These are phyloP conservation scores for Coniferiporia sulphurascens DNA, from an alignment of 1,284 basidiomycete genomes.

Conservation along the genomic window DNA sequence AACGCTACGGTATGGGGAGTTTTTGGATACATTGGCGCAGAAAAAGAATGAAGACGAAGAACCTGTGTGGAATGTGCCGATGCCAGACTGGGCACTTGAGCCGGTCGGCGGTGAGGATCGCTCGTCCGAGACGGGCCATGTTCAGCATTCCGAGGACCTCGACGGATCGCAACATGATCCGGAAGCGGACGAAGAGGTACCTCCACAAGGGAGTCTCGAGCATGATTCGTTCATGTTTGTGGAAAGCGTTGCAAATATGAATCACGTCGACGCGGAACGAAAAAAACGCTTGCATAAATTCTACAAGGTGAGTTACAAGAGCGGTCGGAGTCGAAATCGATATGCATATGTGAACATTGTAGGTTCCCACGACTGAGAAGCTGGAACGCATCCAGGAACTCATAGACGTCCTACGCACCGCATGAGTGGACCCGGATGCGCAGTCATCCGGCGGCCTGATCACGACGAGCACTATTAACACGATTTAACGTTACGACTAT, in stretches of 20 bases:
- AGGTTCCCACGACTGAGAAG: constrained; percentile 55
- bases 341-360: background rate
- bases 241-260: constrained; percentile 41
- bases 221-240: constrained; percentile 35
- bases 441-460: background rate
- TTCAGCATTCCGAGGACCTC: background rate
- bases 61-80: constrained; percentile 12
- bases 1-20: constrained; percentile 44
- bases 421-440: background rate
- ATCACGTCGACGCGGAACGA: constrained; percentile 35
- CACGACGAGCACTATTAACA: no score
- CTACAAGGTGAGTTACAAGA: constrained; percentile 37
- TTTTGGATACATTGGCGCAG: constrained; percentile 35
- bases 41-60: constrained; percentile 15
- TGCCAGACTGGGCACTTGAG: constrained; percentile 10
- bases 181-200: background rate
- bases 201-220: no score
- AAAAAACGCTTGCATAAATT: constrained; percentile 45
- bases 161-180: no score
- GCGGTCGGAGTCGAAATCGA: background rate
- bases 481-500: no score
- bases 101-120: background rate
- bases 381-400: constrained; percentile 33
- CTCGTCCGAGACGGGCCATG: background rate
- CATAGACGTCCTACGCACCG: constrained; percentile 23